Base-by-base conservation (phyloP, 73 alveolate species). In the Strombidium stylifer region DNA sequence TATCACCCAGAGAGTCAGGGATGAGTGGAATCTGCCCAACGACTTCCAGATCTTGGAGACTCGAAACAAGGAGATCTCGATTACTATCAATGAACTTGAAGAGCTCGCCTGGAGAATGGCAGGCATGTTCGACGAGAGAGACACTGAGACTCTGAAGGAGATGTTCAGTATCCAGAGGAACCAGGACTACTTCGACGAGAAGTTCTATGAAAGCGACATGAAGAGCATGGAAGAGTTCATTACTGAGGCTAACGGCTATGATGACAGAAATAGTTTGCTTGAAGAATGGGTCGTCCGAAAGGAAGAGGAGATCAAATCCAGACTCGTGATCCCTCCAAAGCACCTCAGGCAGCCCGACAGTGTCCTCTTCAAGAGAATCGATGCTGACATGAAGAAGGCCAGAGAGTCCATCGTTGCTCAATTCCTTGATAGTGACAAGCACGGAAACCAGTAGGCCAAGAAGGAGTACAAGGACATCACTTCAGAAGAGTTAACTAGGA, bases 91-190 rank as follows among this genome's bases (percentile, higher is more conserved):
- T 30, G 86, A 69, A 61, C 57, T 81, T 18, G 83, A 72, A 51
- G 92, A 81, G 35, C 21, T 19, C 23, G 58, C 79, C 26, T 81
- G 58, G 67, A 32, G 92, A 18, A 32, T 51, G 3, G 48, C 92
- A 10, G 86, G 86, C 11, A 25, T 25, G 20, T 41, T 81, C 32
- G 32, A n/a, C 25, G 78, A 81, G 16, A 24, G 42, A 35, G 92
- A 81, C 18, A 6, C 30, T 31, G 52, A 60, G 25, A 48, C 30
- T 46, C 25, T 81, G 28, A 28, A 16, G n/a, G 36, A 16, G 14
- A 69, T 81, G 82, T 61, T 40, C 50, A 40, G 47, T 0, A 25
- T 60, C 47, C 32, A 49, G 52, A 35, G 86, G 21, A 66, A 65
- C 7, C 52, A 58, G 41, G 82, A 71, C 35, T 36, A 18, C 12